Base-by-base conservation (phyloP, 23 red algal genomes). In the Gracilaria gracilis region DNA sequence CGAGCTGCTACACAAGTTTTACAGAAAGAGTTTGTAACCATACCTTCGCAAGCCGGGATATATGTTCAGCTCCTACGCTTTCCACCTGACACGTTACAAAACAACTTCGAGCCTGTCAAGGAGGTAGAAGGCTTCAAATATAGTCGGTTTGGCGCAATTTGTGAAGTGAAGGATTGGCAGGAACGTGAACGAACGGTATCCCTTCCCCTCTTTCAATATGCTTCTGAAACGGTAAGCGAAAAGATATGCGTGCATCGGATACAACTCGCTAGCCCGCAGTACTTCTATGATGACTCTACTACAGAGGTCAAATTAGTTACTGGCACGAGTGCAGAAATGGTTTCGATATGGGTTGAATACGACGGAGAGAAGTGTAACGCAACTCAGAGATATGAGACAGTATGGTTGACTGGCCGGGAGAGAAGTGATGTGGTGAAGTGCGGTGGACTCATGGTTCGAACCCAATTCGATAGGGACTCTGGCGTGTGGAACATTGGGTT, bases 271-370 rank as follows among this genome's bases (percentile, higher is more conserved):
- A 90, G 36, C 7, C n/a, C 54, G 9, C 13, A 25, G n/a, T 44
- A 16, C 58, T 65, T 17, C 21, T 62, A 42, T 23, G 40, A 53
- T 33, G 54, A 64, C 23, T 39, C 53, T 11, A 42, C 20, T 16
- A 46, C 33, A 8, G 79, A 62, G 79, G 58, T 82, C 7, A 40
- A 57, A 38, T 15, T 75, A 75, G 36, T 49, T 70, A 35, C 7
- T 25, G 84, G 44, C 21, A 65, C 17, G 23, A 36, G 39, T 17
- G 87, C 31, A 15, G 62, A 90, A 27, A 74, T 74, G 51, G 58
- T 90, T 62, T 36, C 73, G 20, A 17, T 90, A 8, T 90, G 87
- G 87, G 87, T 90, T 21, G 76, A 81, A 46, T 90, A 90, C 74
- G 87, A 90, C 57, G 76, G 62, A 66, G 64, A 66, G 16, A 27